These are phyloP conservation scores for Sanghuangporus sanghuang DNA, from an alignment of 1,284 basidiomycete species.

Conservation along the genomic window DNA sequence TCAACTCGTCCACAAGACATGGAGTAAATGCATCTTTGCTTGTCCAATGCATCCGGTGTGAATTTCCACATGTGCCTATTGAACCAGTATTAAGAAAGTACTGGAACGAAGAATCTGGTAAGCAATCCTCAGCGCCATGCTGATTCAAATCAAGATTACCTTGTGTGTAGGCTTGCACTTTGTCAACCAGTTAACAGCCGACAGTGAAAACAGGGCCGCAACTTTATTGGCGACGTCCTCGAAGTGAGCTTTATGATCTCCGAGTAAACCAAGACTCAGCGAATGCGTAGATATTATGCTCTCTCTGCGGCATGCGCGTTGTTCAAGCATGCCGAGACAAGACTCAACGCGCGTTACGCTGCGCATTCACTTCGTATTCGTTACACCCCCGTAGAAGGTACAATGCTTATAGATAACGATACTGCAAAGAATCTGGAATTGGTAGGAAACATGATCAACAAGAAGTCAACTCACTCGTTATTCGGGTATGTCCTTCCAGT, in stretches of 20 bases:
- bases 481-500: conserved; percentile 54
- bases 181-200: conserved; percentile 68
- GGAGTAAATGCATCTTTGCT: conserved; percentile 51
- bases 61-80: conserved; percentile 63
- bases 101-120: conserved; percentile 79
- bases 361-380: conserved; percentile 72
- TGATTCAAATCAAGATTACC: neutral
- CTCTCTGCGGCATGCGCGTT: conserved; percentile 81
- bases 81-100: conserved; percentile 69
- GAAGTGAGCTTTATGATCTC: conserved; percentile 47
- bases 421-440: conserved; percentile 85
- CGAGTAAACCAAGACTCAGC: neutral
- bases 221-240: conserved; percentile 69
- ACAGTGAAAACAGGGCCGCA: conserved; percentile 72
- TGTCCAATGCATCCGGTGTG: conserved; percentile 68
- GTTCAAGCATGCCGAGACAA: conserved; percentile 73
- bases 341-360: conserved; percentile 65
- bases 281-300: conserved; percentile 68
- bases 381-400: conserved; percentile 78
- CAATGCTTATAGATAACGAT: conserved; percentile 90
- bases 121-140: conserved; percentile 5
- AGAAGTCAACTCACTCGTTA: conserved; percentile 62
- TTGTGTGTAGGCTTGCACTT: conserved; percentile 62
- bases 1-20: conserved; percentile 41
- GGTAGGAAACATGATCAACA: conserved; percentile 64